These are phyloP conservation scores for Myriangium duriaei DNA, from an alignment of 2,329 filamentous ascomycete species.

Conservation along the genomic window DNA sequence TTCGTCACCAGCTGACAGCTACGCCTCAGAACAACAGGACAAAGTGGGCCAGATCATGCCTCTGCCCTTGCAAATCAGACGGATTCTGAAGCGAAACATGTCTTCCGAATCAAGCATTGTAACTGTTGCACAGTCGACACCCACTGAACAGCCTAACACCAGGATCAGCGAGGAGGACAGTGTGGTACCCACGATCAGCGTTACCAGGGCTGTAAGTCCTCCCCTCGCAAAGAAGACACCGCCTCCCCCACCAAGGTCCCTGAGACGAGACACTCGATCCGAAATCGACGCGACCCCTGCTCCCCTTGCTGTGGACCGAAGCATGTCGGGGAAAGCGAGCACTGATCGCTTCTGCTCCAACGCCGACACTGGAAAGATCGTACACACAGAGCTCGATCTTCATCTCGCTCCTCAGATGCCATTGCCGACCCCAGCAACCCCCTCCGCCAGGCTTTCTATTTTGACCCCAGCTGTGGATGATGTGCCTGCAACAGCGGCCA, in stretches of 20 bases:
- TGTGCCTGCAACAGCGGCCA: constrained; percentile 1
- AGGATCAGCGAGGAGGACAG: constrained; percentile 3
- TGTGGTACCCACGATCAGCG: constrained; percentile 2
- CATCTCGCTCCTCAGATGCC: neutral
- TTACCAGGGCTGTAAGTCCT: constrained; percentile 2
- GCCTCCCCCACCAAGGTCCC: neutral
- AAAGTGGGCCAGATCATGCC: constrained; percentile 8
- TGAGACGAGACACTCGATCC: neutral
- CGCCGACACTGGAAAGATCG: neutral
- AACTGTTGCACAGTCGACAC: no score
- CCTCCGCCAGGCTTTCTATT: constrained; percentile 7
- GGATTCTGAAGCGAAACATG: constrained; percentile 2
- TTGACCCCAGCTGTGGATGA: constrained; percentile 6
- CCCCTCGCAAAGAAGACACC: neutral
- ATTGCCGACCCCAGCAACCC: constrained; percentile 2
- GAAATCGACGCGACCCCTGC: neutral
- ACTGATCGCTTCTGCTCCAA: no score
- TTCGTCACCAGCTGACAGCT: constrained; percentile 34
- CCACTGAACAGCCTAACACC: no score
- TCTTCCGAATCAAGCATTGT: neutral
- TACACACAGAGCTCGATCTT: neutral
- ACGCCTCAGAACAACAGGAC: constrained; percentile 25
- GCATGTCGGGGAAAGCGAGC: no score
- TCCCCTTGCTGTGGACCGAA: neutral
- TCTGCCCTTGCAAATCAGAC: constrained; percentile 6